A percentile compares a stretch with the other conserved stretches of the same genome.
Conservation (phyloP, 345 rosid genomes). For the Populus davidiana region DNA sequence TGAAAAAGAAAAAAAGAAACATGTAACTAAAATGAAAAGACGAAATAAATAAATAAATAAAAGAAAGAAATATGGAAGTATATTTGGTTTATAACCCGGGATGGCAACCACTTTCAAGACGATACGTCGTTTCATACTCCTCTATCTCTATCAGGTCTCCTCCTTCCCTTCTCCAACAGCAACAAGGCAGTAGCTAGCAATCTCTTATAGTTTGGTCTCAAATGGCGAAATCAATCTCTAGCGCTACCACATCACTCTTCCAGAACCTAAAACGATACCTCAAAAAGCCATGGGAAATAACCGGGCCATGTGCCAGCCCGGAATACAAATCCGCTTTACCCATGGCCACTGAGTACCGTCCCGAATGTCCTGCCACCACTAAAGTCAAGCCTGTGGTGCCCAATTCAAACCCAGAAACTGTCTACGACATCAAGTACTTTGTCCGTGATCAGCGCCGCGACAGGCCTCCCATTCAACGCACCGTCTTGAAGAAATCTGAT, state of each 20-base stretch:
- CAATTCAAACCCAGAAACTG: constrained; percentile 73
- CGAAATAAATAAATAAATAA: too few relatives aligned
- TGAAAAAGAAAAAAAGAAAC: too few relatives aligned
- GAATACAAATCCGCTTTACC: constrained; percentile 65
- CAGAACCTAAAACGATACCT: constrained; percentile 65
- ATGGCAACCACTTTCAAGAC: not conserved
- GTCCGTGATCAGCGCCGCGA: constrained; percentile 81
- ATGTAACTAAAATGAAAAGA: too few relatives aligned
- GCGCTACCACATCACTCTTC: constrained; percentile 46
- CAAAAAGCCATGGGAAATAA: constrained; percentile 94
- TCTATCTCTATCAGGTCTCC: not conserved
- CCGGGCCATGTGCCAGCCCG: constrained; percentile 88
- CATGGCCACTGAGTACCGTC: constrained; percentile 63
- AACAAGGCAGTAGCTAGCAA: not conserved
- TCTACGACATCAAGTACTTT: constrained; percentile 79
- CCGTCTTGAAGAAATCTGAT: constrained; percentile 68
- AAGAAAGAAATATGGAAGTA: too few relatives aligned
- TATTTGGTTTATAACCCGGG: not conserved
- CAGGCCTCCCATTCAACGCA: constrained; percentile 72
- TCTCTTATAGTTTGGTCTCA: not conserved
- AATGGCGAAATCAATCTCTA: constrained; percentile 63
- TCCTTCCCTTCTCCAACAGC: not conserved
- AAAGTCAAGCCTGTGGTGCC: constrained; percentile 60
- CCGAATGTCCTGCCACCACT: constrained; percentile 69
- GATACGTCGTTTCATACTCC: not conserved